phyloP scores from a whole-genome alignment of 2,329 filamentous ascomycete species.

The Leptographium wingfieldii region DNA sequence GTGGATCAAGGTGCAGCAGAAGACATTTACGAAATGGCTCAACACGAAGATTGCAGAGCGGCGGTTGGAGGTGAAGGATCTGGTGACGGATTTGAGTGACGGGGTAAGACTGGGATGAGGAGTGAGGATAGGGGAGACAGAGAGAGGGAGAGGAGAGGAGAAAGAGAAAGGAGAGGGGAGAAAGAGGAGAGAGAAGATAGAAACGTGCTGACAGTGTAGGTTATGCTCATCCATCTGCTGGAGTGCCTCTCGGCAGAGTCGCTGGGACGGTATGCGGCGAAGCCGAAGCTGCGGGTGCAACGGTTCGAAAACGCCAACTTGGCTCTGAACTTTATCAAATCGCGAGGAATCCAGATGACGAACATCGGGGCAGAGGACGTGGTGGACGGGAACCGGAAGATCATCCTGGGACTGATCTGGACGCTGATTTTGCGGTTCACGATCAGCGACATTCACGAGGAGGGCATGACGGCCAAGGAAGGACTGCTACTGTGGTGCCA shows the following conservation, averaged over 20 bases:
- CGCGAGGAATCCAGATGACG: conserved; percentile 83
- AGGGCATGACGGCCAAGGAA: conserved; percentile 95
- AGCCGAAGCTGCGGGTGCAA: conserved; percentile 91
- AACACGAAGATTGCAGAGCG: conserved; percentile 85
- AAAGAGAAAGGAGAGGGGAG: no score
- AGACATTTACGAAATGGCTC: conserved; percentile 99
- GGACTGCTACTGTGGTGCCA: conserved; percentile 94
- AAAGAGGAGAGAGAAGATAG: not conserved
- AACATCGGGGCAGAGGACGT: conserved; percentile 98
- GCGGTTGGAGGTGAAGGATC: conserved; percentile 68
- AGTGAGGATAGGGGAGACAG: no score
- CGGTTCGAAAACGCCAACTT: conserved; percentile 97
- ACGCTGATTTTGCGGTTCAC: conserved; percentile 96
- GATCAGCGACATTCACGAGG: conserved; percentile 96
- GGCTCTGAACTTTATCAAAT: conserved; percentile 78
- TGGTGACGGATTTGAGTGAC: conserved; percentile 83
- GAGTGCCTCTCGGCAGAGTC: conserved; percentile 93
- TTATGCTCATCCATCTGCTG: conserved; percentile 90
- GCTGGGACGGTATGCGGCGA: conserved; percentile 90
- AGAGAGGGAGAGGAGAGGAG: no score
- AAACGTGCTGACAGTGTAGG: conserved; percentile 33
- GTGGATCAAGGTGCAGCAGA: conserved; percentile 80
- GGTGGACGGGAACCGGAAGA: conserved; percentile 94
- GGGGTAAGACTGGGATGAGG: conserved; percentile 48
- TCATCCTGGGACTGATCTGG: conserved; percentile 95